phyloP scores from a whole-genome alignment of 176 grass and related monocot species.

The Aegilops tauschii region DNA sequence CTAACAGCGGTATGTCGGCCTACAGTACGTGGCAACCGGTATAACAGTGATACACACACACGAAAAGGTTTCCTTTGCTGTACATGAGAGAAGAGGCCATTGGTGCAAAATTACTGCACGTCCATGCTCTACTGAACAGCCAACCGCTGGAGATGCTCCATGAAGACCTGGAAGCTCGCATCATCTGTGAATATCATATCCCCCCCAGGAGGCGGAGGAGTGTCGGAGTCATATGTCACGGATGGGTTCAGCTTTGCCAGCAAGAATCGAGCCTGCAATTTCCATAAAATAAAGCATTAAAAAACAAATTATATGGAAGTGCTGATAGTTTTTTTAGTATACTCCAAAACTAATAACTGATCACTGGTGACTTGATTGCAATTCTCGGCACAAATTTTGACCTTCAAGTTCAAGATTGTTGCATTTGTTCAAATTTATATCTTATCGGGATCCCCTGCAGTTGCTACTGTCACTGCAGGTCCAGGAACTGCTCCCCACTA shows the following conservation, averaged over 20 bases:
- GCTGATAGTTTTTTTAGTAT: not conserved
- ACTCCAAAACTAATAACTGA: not conserved
- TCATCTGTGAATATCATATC: constrained; percentile 96
- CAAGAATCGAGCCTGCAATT: constrained; percentile 78
- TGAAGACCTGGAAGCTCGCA: constrained; percentile 89
- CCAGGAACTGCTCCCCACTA: not conserved
- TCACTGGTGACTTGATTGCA: constrained; percentile 3
- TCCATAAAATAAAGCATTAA: constrained; percentile 16
- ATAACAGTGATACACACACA: not conserved
- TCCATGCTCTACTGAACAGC: constrained; percentile 55
- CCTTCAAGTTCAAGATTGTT: not conserved
- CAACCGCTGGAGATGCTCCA: constrained; percentile 90
- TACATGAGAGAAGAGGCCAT: constrained; percentile 24
- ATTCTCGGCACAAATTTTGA: not conserved
- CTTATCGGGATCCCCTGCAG: not conserved
- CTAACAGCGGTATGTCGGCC: not conserved
- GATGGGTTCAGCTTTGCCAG: constrained; percentile 94
- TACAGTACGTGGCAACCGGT: not conserved
- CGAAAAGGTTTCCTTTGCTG: not conserved
- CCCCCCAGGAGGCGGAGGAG: constrained; percentile 62
- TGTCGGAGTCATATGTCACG: constrained; percentile 68
- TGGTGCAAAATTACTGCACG: constrained; percentile 22
- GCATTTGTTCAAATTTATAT: not conserved
- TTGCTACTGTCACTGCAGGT: not conserved
- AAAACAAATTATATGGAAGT: not conserved